Base-by-base conservation (phyloP, 1,284 basidiomycete species). In the Blastosporella zonata region DNA sequence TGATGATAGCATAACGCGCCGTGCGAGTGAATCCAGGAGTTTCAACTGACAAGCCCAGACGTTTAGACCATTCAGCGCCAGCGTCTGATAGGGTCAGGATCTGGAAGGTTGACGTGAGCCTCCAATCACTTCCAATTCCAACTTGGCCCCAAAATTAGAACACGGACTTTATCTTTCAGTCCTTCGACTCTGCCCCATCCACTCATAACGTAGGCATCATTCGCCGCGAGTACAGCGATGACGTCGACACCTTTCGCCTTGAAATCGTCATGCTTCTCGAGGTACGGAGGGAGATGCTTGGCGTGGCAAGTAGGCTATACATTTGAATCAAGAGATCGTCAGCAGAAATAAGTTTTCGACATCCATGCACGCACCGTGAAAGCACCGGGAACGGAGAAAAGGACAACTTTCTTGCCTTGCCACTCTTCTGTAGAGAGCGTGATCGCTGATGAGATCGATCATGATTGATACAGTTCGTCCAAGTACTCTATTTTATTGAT, bases 331-430 rank as follows among this genome's bases (percentile, higher is more conserved):
- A 27, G 25, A 27, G 12, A 21, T 37, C n/a, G 22, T 22, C 4
- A 10, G 9, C 20, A 15, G 7, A 21, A 20, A 37, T 25, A n/a
- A 25, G 18, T n/a, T 9, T 12, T 13, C 10, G 22, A 31, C 13
- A 13, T 21, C 20, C 13, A 23, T 40, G 25, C 12, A 46, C 81
- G 59, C 55, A 87, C 86, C 13, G 86, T 89, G 70, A 90, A 89
- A 21, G 87, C 87, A 47, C 88, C 87, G 21, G 88, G 88, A 34
- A 90, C 84, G 52, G 87, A 73, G 64, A 91, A 78, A 52, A 91
- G 66, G 39, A 92, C 84, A 47, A 91, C 84, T 69, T 88, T 91
- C 77, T 93, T 92, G 62, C 84, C 84, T 67, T 86, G 87, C 86
- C 86, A 90, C 39, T 79, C 74, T 55, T 82, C 75, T 17, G 81